These are phyloP conservation scores for Dissophora ornata DNA, from an alignment of 192 early-diverging fungal species.

Conservation along the genomic window DNA sequence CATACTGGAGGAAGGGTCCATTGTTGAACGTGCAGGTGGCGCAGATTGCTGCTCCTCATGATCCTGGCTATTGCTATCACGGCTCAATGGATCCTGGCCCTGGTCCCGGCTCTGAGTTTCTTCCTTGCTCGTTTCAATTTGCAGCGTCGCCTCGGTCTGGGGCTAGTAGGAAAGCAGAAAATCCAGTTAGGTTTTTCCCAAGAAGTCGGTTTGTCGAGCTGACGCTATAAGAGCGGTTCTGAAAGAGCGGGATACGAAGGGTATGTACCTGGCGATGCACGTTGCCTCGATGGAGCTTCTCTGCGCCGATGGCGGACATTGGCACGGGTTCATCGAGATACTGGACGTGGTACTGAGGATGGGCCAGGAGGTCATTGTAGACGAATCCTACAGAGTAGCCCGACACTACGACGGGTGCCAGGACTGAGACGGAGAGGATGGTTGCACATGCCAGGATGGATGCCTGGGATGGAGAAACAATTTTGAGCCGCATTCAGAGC, in stretches of 20 bases:
- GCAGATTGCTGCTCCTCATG: not conserved
- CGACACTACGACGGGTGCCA: not conserved
- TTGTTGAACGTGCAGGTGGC: not conserved
- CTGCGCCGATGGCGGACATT: slow-evolving; percentile 34
- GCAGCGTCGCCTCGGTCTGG: not conserved
- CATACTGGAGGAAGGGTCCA: slow-evolving; percentile 20
- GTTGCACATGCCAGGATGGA: slow-evolving; percentile 11
- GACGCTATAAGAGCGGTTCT: too few species aligned
- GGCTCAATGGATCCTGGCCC: not conserved
- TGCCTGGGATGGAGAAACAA: slow-evolving; percentile 14
- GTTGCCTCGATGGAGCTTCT: slow-evolving; percentile 12
- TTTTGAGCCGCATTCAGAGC: slow-evolving; percentile 29
- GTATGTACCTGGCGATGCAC: slow-evolving; percentile 9
- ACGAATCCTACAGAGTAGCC: slow-evolving; percentile 40
- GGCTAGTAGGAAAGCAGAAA: not conserved
- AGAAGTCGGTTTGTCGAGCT: too few species aligned
- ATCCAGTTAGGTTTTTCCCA: too few species aligned
- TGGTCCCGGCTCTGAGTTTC: not conserved
- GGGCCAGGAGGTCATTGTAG: slow-evolving; percentile 61
- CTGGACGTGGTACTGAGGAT: slow-evolving; percentile 59
- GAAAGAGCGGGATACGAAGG: too few species aligned
- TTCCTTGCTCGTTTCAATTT: slow-evolving; percentile 12
- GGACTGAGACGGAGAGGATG: not conserved
- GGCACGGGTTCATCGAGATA: slow-evolving; percentile 47
- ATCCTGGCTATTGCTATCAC: not conserved